Evolutionary conservation across 257 asterid species (phyloP).

Genomic region (Catharanthus roseus): DNA sequence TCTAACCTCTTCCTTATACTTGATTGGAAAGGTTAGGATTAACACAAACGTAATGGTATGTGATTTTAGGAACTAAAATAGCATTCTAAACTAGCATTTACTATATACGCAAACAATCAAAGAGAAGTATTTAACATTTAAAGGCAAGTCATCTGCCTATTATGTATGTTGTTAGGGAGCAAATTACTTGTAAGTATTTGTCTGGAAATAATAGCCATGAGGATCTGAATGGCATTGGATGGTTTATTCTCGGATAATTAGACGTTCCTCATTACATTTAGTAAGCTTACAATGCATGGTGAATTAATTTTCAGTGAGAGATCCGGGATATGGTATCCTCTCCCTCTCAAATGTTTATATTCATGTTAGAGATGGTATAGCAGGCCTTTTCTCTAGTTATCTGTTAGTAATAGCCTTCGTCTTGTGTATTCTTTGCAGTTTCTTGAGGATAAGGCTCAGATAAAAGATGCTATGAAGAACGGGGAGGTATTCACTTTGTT

Average conservation of each 20-base stretch:
- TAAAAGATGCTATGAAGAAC: slow-evolving; percentile 60
- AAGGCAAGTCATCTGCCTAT: background rate
- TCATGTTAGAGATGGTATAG: background rate
- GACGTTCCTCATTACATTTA: background rate
- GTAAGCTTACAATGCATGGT: background rate
- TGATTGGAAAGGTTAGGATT: background rate
- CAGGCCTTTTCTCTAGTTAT: background rate
- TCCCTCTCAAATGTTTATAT: background rate
- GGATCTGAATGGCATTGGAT: background rate
- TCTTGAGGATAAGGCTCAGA: slow-evolving; percentile 69
- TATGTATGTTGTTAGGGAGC: background rate
- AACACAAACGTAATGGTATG: background rate
- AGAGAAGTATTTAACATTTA: background rate
- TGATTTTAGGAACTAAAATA: background rate
- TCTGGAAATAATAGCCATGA: background rate
- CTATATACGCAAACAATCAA: background rate
- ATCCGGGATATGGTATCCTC: background rate
- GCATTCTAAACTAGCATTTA: background rate
- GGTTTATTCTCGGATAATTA: background rate
- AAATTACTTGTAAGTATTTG: background rate
- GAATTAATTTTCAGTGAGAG: background rate
- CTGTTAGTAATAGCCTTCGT: background rate
- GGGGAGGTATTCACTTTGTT: slow-evolving; percentile 50
- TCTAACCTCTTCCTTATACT: background rate
- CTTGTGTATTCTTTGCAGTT: slow-evolving; percentile 48